Percentiles rank a stretch among this genome's conserved stretches.
Conservation (phyloP, 176 grass and related monocot genomes). For the Juncus effusus region DNA sequence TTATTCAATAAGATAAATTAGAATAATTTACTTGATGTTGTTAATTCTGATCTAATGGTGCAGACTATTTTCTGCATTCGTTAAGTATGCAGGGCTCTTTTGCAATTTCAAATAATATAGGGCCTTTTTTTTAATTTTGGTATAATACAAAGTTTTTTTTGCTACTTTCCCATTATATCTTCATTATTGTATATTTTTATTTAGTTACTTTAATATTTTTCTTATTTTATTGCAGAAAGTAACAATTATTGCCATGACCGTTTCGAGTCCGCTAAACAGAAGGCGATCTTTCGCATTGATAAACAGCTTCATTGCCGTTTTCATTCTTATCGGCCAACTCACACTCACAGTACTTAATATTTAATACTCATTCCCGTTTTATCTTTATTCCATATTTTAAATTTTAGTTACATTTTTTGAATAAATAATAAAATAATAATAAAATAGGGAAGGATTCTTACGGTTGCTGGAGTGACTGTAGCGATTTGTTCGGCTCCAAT, state of each 20-base stretch:
- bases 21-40: no score
- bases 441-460: constrained; percentile 70
- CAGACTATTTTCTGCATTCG: no score
- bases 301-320: constrained; percentile 94
- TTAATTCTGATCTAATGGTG: no score
- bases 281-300: constrained; percentile 89
- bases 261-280: constrained; percentile 58
- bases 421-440: background rate
- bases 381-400: no score
- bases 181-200: background rate
- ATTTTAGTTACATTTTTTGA: background rate
- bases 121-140: no score
- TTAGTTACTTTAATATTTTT: background rate
- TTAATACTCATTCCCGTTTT: background rate
- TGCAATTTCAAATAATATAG: no score
- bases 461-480: constrained; percentile 69
- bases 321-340: constrained; percentile 91
- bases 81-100: no score
- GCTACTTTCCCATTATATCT: background rate
- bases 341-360: constrained; percentile 69
- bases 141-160: background rate
- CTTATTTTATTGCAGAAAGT: constrained; percentile 71
- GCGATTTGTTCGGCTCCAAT: constrained; percentile 82
- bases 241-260: constrained; percentile 71
- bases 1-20: no score